Conservation (phyloP, 1,284 basidiomycete genomes). For the Exobasidium cylindrosporum region DNA sequence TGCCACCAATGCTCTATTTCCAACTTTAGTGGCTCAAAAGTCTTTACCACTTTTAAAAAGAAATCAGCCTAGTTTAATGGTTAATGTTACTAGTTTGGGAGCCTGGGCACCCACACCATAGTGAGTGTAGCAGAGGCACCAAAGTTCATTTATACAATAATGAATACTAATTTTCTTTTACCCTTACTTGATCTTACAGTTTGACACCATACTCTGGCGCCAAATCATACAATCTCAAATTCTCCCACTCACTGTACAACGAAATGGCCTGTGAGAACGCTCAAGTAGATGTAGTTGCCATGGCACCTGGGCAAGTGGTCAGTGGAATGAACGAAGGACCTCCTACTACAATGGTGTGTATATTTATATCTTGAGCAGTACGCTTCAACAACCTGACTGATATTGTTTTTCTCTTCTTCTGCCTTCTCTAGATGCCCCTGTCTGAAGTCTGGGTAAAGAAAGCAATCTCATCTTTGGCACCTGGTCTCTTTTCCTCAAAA, state of each 20-base stretch:
- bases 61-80: slow-evolving; percentile 18
- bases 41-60: slow-evolving; percentile 17
- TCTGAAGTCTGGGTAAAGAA: neutral
- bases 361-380: too few relatives aligned
- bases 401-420: neutral
- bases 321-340: slow-evolving; percentile 23
- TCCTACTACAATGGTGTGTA: slow-evolving; percentile 7
- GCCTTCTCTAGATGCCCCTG: slow-evolving; percentile 6
- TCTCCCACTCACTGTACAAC: slow-evolving; percentile 22
- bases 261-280: slow-evolving; percentile 16
- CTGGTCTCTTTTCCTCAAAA: slow-evolving; percentile 6
- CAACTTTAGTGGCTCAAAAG: slow-evolving; percentile 12
- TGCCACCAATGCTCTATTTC: slow-evolving; percentile 17
- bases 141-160: neutral
- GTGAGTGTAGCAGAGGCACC: too few relatives aligned
- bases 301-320: slow-evolving; percentile 22
- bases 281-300: slow-evolving; percentile 17
- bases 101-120: slow-evolving; percentile 23
- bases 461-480: neutral
- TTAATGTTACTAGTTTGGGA: slow-evolving; percentile 22
- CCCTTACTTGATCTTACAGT: neutral
- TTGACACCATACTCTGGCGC: slow-evolving; percentile 18
- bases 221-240: slow-evolving; percentile 19
- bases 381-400: neutral
- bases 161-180: neutral